Percentiles rank a stretch among this genome's conserved stretches.
phyloP scores from a whole-genome alignment of 148 eudicot genomes.

The Polygonum maritimum region DNA sequence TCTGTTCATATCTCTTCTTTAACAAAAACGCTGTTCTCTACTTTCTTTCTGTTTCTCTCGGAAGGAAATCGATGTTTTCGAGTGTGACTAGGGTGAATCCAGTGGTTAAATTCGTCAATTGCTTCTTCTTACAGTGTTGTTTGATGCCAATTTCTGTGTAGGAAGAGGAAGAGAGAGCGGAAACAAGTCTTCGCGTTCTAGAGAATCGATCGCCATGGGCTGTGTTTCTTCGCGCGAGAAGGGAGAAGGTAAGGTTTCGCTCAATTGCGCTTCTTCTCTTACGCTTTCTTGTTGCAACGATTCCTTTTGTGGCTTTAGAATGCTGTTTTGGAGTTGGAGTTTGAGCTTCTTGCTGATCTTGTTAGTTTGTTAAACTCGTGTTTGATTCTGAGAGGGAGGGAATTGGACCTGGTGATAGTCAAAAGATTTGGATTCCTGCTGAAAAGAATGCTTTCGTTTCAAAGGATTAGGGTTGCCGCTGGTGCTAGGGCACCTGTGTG shows the following conservation, averaged over 20 bases:
- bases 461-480: background rate
- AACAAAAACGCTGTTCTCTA: background rate
- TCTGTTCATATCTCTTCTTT: background rate
- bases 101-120: background rate
- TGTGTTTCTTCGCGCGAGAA: constrained; percentile 22
- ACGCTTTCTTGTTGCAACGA: background rate
- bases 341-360: background rate
- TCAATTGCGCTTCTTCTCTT: background rate
- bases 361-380: background rate
- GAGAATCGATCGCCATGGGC: constrained; percentile 21
- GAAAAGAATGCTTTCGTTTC: background rate
- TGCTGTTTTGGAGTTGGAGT: background rate
- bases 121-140: background rate
- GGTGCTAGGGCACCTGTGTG: background rate
- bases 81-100: background rate
- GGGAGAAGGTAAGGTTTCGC: constrained; percentile 22
- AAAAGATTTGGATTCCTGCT: background rate
- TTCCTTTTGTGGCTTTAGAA: background rate
- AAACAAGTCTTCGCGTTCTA: background rate
- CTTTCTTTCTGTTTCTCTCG: background rate
- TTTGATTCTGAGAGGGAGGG: background rate
- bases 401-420: background rate
- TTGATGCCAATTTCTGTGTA: background rate
- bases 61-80: background rate
- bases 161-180: background rate